These are phyloP conservation scores for Trichomonas tenax DNA, from an alignment of 208 protist species.

Conservation along the genomic window DNA sequence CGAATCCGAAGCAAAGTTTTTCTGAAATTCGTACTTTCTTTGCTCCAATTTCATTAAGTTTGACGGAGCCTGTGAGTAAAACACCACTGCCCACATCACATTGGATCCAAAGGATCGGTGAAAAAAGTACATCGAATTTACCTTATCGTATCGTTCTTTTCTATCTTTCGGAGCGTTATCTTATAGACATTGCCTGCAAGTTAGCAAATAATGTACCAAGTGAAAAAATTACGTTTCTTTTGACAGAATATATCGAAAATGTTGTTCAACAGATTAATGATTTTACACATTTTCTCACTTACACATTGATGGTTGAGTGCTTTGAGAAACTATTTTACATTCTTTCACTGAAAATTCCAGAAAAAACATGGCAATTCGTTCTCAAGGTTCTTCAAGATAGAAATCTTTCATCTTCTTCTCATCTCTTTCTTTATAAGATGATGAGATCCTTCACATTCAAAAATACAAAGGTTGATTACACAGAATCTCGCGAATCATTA, in stretches of 20 bases:
- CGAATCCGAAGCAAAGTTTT: neutral
- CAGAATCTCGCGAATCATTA: neutral
- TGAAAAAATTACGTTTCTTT: neutral
- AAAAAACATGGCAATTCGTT: neutral
- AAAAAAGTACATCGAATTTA: neutral
- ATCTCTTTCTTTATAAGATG: neutral
- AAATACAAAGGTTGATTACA: neutral
- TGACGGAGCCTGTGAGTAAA: neutral
- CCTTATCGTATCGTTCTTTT: neutral
- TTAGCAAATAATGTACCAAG: neutral
- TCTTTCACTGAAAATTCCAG: neutral
- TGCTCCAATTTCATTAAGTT: neutral
- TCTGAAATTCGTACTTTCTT: neutral
- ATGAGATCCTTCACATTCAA: neutral
- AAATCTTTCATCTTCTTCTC: neutral
- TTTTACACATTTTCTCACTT: neutral
- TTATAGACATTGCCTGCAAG: neutral
- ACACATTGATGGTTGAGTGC: neutral
- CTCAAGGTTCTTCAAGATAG: neutral
- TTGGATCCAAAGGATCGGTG: neutral
- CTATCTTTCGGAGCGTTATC: neutral
- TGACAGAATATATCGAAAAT: neutral
- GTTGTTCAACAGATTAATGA: neutral
- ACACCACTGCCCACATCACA: neutral
- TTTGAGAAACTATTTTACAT: neutral